These are phyloP conservation scores for Calonectria multiphialidica DNA, from an alignment of 2,329 filamentous ascomycete species.

Conservation along the genomic window DNA sequence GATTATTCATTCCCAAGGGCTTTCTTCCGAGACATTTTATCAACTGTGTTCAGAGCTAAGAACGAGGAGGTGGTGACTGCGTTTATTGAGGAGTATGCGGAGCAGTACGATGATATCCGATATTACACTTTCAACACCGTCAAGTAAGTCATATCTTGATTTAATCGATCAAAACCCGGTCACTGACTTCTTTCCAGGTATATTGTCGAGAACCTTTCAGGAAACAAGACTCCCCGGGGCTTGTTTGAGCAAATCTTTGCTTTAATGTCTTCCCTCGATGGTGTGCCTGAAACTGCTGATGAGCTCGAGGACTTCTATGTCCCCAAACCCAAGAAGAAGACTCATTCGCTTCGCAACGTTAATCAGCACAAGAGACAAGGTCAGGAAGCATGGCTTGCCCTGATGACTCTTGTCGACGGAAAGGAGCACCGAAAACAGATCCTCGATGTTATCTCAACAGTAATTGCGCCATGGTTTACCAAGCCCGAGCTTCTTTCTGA, in stretches of 20 bases:
- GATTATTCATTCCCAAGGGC: conserved; percentile 77
- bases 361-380: conserved; percentile 82
- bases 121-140: conserved; percentile 85
- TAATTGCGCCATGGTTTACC: conserved; percentile 89
- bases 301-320: conserved; percentile 79
- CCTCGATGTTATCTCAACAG: conserved; percentile 79
- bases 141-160: conserved; percentile 65
- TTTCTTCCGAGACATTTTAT: conserved; percentile 75
- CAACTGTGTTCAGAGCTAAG: conserved; percentile 68
- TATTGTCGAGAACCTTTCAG: conserved; percentile 39
- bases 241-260: conserved; percentile 70
- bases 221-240: conserved; percentile 33
- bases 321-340: conserved; percentile 73
- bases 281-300: conserved; percentile 74
- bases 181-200: conserved; percentile 37
- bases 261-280: conserved; percentile 75
- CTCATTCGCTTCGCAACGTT: conserved; percentile 74
- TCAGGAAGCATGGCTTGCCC: conserved; percentile 87
- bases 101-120: conserved; percentile 85
- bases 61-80: conserved; percentile 74
- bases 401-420: conserved; percentile 76
- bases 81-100: conserved; percentile 83
- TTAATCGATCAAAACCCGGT: neutral
- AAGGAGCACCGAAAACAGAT: conserved; percentile 84
- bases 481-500: conserved; percentile 93